Conservation (phyloP, 2,329 filamentous ascomycete genomes). For the Ophiostoma sp. region DNA sequence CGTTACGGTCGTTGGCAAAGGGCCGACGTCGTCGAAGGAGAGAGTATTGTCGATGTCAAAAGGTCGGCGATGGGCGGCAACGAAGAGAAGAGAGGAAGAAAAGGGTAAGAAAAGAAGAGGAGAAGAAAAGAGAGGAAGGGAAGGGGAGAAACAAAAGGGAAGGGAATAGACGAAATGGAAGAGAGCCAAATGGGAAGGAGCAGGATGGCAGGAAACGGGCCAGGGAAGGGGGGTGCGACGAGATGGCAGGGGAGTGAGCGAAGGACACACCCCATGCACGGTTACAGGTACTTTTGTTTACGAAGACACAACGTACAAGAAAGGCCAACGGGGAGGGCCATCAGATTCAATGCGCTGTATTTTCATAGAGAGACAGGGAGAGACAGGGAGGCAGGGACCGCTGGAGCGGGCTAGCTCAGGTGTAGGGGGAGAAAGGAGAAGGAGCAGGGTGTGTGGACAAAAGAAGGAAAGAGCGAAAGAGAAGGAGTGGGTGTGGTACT, state of each 20-base stretch:
- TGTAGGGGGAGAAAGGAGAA: conserved; percentile 2
- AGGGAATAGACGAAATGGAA: neutral
- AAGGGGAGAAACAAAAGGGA: conserved; percentile 18
- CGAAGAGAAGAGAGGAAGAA: neutral
- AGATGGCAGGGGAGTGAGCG: conserved; percentile 6
- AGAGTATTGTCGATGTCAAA: conserved; percentile 31
- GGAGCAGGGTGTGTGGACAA: conserved; percentile 18
- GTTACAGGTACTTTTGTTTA: conserved; percentile 5
- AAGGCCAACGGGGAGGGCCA: too few relatives aligned
- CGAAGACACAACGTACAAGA: neutral
- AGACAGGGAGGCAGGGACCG: neutral
- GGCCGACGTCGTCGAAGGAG: conserved; percentile 28
- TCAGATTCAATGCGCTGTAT: neutral
- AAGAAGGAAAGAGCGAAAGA: conserved; percentile 3
- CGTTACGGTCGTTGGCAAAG: conserved; percentile 30
- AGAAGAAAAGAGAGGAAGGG: neutral
- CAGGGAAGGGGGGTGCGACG: conserved; percentile 13
- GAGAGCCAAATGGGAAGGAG: neutral
- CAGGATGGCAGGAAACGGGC: conserved; percentile 12
- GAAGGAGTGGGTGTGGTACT: conserved; percentile 6
- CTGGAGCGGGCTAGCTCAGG: conserved; percentile 20
- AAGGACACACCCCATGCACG: conserved; percentile 11
- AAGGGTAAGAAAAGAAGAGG: conserved; percentile 8
- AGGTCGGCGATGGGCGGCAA: conserved; percentile 29
- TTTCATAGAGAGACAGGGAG: neutral